Base-by-base conservation (phyloP, 768 basidiomycete species). In the Pleurotus pulmonarius region DNA sequence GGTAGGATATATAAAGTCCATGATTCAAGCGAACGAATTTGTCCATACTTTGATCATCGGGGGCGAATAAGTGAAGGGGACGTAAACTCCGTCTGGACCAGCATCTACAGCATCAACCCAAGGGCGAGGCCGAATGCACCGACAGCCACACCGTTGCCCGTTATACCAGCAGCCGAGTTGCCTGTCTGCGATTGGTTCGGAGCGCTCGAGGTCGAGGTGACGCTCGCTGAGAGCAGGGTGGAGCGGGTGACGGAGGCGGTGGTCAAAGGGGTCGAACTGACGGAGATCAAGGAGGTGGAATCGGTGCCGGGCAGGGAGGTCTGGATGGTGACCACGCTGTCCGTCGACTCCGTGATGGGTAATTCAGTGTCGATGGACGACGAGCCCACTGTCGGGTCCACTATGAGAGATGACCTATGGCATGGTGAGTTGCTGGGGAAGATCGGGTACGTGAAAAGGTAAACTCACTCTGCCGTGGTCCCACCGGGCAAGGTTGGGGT, bases 31-130 rank as follows among this genome's bases (percentile, higher is more conserved):
- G 29, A 34, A 34, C 29, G 29, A 34, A 34, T 34, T 34, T 3
- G 29, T 34, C 29, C 29, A 34, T 34, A 8, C 29, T 34, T 34
- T 34, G 20, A 20, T 20, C 11, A 8, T 34, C 9, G 29, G 29
- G 29, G 8, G 9, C 29, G 29, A 34, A 11, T 34, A 34, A 34
- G 11, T 34, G 29, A 34, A 34, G 29, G 8, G 29, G 11, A 9
- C 29, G 1, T 34, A 9, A 34, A 34, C 29, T 3, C 29, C 4
- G 11, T 8, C 29, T 34, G 11, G 15, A 2, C 4, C 43, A 44
- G n/a, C 46, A 26, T 24, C 24, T 53, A 53, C 8, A 53, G 22
- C 51, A 53, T 41, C 51, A 53, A 40, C 12, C 51, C 51, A 18
- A 53, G 20, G n/a, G 41, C 51, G n/a, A 53, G 37, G 37, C 51